A percentile compares a stretch with the other conserved stretches of the same genome.
phyloP scores from a whole-genome alignment of 2,329 filamentous ascomycete species.

The Cordyceps cateniannulata region DNA sequence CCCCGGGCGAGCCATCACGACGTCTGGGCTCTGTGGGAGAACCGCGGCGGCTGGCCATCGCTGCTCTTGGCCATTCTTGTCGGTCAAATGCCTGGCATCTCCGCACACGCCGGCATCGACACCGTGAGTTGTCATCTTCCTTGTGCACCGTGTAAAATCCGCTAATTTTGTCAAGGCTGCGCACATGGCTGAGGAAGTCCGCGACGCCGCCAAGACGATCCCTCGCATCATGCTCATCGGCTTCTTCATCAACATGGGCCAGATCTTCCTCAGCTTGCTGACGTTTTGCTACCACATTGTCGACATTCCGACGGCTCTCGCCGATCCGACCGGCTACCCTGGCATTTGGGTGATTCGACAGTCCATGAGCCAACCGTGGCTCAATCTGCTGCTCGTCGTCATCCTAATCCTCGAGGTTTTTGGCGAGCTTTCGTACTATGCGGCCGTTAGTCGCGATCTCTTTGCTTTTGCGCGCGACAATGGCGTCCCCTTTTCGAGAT shows the following conservation, averaged over 20 bases:
- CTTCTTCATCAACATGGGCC: neutral
- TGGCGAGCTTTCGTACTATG: conserved; percentile 6
- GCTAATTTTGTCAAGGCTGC: neutral
- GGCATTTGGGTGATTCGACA: conserved; percentile 13
- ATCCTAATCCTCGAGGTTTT: conserved; percentile 4
- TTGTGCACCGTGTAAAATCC: neutral
- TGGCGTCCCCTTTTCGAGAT: conserved; percentile 10
- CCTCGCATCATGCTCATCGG: conserved; percentile 12
- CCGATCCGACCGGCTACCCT: conserved; percentile 5
- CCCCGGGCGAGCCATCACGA: conserved; percentile 8
- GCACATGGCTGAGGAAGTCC: conserved; percentile 17
- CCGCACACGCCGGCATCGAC: conserved; percentile 13
- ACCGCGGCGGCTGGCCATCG: conserved; percentile 14
- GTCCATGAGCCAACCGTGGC: conserved; percentile 7
- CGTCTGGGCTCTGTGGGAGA: conserved; percentile 16
- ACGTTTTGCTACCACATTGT: conserved; percentile 12
- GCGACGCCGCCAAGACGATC: conserved; percentile 14
- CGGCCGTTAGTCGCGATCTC: conserved; percentile 11
- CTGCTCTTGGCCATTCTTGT: conserved; percentile 13
- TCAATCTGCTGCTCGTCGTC: conserved; percentile 1
- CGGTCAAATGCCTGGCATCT: conserved; percentile 14
- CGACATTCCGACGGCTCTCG: conserved; percentile 6
- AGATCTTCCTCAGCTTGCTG: conserved; percentile 6
- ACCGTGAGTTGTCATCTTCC: neutral
- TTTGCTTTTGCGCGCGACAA: conserved; percentile 11